Conservation (phyloP, 257 asterid species). For the Penstemon eatonii region DNA sequence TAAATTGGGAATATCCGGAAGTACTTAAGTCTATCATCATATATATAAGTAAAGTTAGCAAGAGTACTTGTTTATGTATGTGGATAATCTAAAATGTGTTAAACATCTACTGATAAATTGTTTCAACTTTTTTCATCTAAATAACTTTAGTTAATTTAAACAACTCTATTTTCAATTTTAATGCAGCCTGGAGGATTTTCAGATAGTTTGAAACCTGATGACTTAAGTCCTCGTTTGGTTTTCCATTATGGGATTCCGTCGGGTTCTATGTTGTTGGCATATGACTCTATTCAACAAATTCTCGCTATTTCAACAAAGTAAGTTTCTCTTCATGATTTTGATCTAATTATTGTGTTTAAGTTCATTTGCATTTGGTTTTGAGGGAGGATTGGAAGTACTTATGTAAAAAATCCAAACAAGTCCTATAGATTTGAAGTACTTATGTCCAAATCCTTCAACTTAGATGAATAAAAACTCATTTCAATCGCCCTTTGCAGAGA, state of each 20-base stretch:
- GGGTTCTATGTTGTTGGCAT: constrained; percentile 58
- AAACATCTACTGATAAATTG: neutral
- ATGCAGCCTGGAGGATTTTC: constrained; percentile 70
- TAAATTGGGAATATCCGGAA: neutral
- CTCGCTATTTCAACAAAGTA: constrained; percentile 83
- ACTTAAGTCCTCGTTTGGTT: constrained; percentile 58
- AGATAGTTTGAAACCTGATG: constrained; percentile 68
- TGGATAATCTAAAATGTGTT: neutral
- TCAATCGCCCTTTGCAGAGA: constrained; percentile 44
- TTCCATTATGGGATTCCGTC: constrained; percentile 89
- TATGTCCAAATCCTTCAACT: neutral
- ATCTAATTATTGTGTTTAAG: neutral
- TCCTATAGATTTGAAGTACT: neutral
- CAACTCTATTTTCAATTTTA: neutral
- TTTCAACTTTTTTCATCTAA: neutral
- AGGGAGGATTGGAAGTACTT: neutral
- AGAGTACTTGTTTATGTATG: neutral
- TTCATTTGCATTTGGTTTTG: constrained; percentile 8
- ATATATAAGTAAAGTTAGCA: neutral
- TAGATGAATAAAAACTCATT: constrained; percentile 6
- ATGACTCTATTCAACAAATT: constrained; percentile 62
- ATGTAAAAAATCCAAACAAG: neutral
- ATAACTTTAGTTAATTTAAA: neutral
- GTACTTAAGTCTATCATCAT: neutral
- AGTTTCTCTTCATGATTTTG: constrained; percentile 21